Base-by-base conservation (phyloP, 306 rosid genomes). In the Rosa chinensis region DNA sequence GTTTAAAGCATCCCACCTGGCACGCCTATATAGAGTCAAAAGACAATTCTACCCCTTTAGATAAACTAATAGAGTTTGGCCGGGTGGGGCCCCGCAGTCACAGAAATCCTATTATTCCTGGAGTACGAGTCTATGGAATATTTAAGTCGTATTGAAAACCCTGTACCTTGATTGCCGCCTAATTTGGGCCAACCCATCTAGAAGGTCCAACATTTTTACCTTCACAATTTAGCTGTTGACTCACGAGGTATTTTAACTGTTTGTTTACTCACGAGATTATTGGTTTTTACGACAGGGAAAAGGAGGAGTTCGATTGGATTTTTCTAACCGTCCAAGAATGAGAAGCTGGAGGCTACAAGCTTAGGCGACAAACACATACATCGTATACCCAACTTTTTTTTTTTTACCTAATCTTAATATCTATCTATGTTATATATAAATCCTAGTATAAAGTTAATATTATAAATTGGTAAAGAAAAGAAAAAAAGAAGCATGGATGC, bases 401-500 rank as follows among this genome's bases (percentile, higher is more conserved):
- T n/a, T 35, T 42, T 52, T 50, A 74, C 62, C 42, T 52, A 43
- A 68, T 42, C 17, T 1, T 66, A 20, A 14, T 20, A 67, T 80
- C 52, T 55, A 42, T 23, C 44, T 74, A 6, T 74, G 6, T 43
- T 75, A 59, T 75, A 75, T 73, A 73, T 10, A 44, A 6, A 47
- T 37, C 35, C 21, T 55, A 35, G 66, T 53, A 37, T 73, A 66
- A 66, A 4, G 4, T 39, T 66, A 32, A 66, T 37, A 37, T 52
- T 12, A 28, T 43, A 56, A 49, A 32, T 35, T 20, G 53, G 74
- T 13, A 21, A 64, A 77, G 74, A n/a, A 67, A 48, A 48, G 39
- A 52, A 66, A 28, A 48, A 45, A 68, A 67, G 78, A 77, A 82
- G 88, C 91, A 85, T 79, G 91, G 91, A 88, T 88, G 88, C 91